These are phyloP conservation scores for Mycena sanguinolenta DNA, from an alignment of 768 basidiomycete species.

Conservation along the genomic window DNA sequence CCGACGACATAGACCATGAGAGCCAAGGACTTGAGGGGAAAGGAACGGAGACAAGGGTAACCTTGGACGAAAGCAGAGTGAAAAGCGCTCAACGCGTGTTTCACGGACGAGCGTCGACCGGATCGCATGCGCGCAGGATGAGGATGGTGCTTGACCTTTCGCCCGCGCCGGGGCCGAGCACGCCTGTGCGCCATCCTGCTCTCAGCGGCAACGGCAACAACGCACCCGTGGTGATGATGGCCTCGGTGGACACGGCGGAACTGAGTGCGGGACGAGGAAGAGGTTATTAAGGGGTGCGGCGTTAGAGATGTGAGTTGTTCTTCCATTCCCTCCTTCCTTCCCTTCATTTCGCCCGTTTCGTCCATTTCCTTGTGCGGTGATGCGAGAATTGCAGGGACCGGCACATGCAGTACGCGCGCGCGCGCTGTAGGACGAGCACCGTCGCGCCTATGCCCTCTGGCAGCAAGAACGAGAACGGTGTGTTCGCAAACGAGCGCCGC, in stretches of 20 bases:
- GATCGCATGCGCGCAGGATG: slow-evolving; percentile 54
- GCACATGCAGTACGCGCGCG: slow-evolving; percentile 63
- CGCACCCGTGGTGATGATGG: slow-evolving; percentile 54
- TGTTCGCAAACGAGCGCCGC: slow-evolving; percentile 21
- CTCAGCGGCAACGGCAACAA: slow-evolving; percentile 19
- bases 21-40: too few relatives aligned
- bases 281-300: slow-evolving; percentile 52
- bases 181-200: slow-evolving; percentile 9
- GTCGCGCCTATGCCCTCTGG: slow-evolving; percentile 58
- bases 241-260: slow-evolving; percentile 64
- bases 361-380: slow-evolving; percentile 8
- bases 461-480: slow-evolving; percentile 27
- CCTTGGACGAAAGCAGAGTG: slow-evolving; percentile 88
- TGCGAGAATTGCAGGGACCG: slow-evolving; percentile 55
- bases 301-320: slow-evolving; percentile 68
- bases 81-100: slow-evolving; percentile 84
- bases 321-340: too few relatives aligned
- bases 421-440: slow-evolving; percentile 71
- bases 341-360: background rate
- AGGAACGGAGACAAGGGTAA: too few relatives aligned
- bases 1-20: too few relatives aligned
- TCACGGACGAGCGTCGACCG: slow-evolving; percentile 81
- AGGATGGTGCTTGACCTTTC: slow-evolving; percentile 32
- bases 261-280: slow-evolving; percentile 63
- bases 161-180: slow-evolving; percentile 17